Evolutionary conservation across 2,329 filamentous ascomycete genomes (phyloP), one percentile per base, ranked within the genome.

Genomic region (Eutypa lata): DNA sequence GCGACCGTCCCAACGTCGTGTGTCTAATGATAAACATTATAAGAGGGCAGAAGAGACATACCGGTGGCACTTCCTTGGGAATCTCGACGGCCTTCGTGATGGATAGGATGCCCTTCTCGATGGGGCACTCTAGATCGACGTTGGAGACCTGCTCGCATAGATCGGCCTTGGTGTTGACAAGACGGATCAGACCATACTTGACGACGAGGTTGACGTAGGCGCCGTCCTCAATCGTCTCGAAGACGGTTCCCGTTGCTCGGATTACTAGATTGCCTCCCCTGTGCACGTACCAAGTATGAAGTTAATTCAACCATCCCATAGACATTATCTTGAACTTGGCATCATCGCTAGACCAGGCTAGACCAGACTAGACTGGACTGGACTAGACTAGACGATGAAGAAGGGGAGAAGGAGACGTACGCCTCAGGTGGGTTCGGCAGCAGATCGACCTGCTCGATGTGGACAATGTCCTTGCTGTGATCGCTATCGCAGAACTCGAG

Each of bases 121-220:
- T 81, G 47, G 94, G 94, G 73, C 94, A 99, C 64, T 90, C 76
- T 53, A 97, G 77, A 64, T 97, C 91, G 44, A 97, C 90, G 61
- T 97, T 91, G 69, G 82, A 78, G 60, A 96, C 83, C 70, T 96
- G 88, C 55, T 97, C 89, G 77, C 94, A 99, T 37, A 97, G 82
- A 68, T 96, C 88, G 65, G 87, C 86, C 61, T 80, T 82, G 60
- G 89, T 89, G 71, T 83, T 90, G 72, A 99, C 84, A 59, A 99
- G 82, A 51, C 86, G 89, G 71, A 99, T 97, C 60, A 96, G 79
- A 55, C 93, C 93, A 72, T 96, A 97, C 76, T 96, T 97, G 74
- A 99, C 93, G 61, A 86, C 82, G 40, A 99, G 71, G 47, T 87
- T 79, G 57, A 97, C 88, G 64, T 89, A 90, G 55, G 93, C 90